Base-by-base conservation (phyloP, 768 basidiomycete species). In the Phlebiopsis gigantea region DNA sequence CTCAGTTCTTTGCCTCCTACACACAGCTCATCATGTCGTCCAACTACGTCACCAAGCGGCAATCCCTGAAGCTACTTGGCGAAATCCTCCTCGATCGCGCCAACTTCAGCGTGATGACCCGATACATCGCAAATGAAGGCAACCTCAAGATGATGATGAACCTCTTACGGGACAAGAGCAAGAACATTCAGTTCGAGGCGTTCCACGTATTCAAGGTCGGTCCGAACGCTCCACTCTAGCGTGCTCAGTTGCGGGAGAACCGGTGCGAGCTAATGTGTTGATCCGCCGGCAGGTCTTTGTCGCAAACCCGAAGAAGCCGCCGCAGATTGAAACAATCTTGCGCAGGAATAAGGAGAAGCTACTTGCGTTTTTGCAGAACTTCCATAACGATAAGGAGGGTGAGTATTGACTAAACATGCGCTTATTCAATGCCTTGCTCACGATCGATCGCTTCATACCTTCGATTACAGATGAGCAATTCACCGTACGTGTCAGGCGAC, bases 141-240 rank as follows among this genome's bases (percentile, higher is more conserved):
- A 99, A 98, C 70, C 79, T 99, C 61, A 98, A 98, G 86, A 92
- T 96, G 88, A 97, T 99, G 93, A 99, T 99, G 97, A 98, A 98
- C 72, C 80, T 98, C 55, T 77, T 99, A 55, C 82, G 95, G 60
- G 93, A 98, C 70, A 97, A 95, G 82, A 98, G 95, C 81, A 92
- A 93, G 79, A 99, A 99, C 72, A 98, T 99, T 46, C 97, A 99
- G 71, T 99, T 98, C 56, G 97, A 99, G 70, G 96, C 97, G 2
- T 99, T 99, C 74, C 97, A 99, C 66, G 97, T 99, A 39, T 99
- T 99, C 83, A 99, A 98, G 84, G 96, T 93, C n/a, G 12, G 46
- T 56, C 29, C 39, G 39, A 19, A 12, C 44, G 22, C 46, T 43
- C 53, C 19, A n/a, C n/a, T n/a, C n/a, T 39, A 1, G 53, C 9